Conservation (phyloP, 2,329 filamentous ascomycete genomes). For the Calonectria leucothoes region DNA sequence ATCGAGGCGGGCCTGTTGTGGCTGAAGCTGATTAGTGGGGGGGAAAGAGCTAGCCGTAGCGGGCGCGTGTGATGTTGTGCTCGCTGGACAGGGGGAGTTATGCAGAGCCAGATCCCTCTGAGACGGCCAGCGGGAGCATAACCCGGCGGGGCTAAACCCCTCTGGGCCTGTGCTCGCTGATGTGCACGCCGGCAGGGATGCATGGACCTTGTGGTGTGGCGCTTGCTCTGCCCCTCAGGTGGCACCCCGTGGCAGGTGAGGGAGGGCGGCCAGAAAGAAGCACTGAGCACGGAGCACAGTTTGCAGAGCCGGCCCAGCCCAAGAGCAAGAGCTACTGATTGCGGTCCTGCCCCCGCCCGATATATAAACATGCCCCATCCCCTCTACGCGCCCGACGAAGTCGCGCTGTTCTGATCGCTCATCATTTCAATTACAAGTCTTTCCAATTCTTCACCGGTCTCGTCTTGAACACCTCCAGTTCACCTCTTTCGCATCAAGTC, state of each 20-base stretch:
- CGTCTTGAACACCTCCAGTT: slow-evolving; percentile 35
- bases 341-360: slow-evolving; percentile 65
- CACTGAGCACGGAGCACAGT: slow-evolving; percentile 24
- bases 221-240: slow-evolving; percentile 40
- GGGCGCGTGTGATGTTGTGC: slow-evolving; percentile 19
- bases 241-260: slow-evolving; percentile 39
- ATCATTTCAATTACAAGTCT: slow-evolving; percentile 40
- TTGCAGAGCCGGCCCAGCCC: slow-evolving; percentile 14
- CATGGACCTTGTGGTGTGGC: slow-evolving; percentile 37
- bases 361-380: slow-evolving; percentile 70
- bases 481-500: slow-evolving; percentile 37
- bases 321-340: slow-evolving; percentile 61
- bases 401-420: slow-evolving; percentile 50
- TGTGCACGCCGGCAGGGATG: slow-evolving; percentile 34
- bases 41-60: not conserved
- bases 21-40: slow-evolving; percentile 40
- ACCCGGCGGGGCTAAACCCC: slow-evolving; percentile 21
- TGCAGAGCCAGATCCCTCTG: slow-evolving; percentile 15
- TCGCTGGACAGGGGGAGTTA: slow-evolving; percentile 23
- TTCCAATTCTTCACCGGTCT: slow-evolving; percentile 26
- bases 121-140: slow-evolving; percentile 8
- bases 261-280: slow-evolving; percentile 30
- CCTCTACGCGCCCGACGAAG: slow-evolving; percentile 65
- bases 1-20: slow-evolving; percentile 37
- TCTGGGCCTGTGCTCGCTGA: slow-evolving; percentile 27